Evolutionary conservation across 176 grass and related monocot species (phyloP), one percentile per base, ranked within the genome.

Genomic region (Eragrostis curvula): DNA sequence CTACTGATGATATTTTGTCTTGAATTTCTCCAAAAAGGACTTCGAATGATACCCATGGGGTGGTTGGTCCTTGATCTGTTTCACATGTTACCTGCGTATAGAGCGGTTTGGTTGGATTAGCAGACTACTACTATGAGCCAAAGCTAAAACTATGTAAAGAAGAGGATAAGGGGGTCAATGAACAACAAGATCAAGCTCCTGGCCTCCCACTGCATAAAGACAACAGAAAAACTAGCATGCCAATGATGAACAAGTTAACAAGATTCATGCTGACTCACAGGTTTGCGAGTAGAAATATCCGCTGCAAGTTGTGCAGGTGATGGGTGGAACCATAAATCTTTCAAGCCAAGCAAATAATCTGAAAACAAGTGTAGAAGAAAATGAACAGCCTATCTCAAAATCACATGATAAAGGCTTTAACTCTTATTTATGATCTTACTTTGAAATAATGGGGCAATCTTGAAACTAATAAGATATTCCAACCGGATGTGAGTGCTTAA

Each of bases 301-400:
- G 42, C 74, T 3, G 43, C 40, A 68, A 79, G 68, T 81, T 79
- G 82, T 77, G 80, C 84, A 53, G 81, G 66, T 60, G 78, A 64
- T 55, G 36, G 47, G 36, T 87, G 76, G 68, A 93, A 86, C 69
- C 71, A 83, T 78, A 84, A 81, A 52, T 48, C 71, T 52, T 91
- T 97, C 80, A 93, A 59, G 42, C 74, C 90, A 88, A 91, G 84
- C 74, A 97, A 88, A 78, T 97, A 93, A 30, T 91, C 90, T 97
- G 83, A 83, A 91, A 82, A 86, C 52, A n/a, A 86, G 61, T 81
- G 39, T 71, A 81, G 23, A 74, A 85, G 17, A 86, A 53, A 50
- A 63, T 83, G 40, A 83, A 59, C 57, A 18, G 44, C 11, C 29
- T 53, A 80, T 60, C 42, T 71, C 71, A 51, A 45, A 59, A 77